Evolutionary conservation across 176 grass and related monocot genomes (phyloP), one percentile per base, ranked within the genome.

Genomic region (Rhynchospora breviuscula): DNA sequence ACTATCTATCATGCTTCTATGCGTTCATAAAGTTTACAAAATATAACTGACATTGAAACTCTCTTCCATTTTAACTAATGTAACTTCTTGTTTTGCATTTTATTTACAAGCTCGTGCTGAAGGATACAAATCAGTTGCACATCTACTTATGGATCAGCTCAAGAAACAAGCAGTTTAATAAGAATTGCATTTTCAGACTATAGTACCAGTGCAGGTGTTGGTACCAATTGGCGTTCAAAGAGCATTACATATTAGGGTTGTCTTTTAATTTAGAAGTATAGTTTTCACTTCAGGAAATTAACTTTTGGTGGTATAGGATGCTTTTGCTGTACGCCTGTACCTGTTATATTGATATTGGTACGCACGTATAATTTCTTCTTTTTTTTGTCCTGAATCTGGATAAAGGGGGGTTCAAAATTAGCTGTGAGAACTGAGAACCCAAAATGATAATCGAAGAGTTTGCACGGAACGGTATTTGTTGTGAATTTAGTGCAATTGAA

Each of bases 121-220:
- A 88, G 94, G 94, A 22, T 94, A 89, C 58, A 81, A 82, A 53
- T 97, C 94, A 10, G 94, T 97, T 19, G 94, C 94, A 0, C 94
- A 97, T 83, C 86, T 97, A 69, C 91, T 97, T 44, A 97, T 97
- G 94, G 94, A 93, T 68, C 84, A 59, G 79, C 89, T 97, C 63
- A 94, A 92, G 87, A 43, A 63, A 64, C n/a, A 67, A 63, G 87
- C 67, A 81, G 63, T 82, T 63, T 10, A 47, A 82, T 65, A 17
- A 65, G 10, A 76, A 18, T 14, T 63, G 22, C 23, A 78, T 78
- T 13, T 0, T 14, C 57, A 78, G 79, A 47, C 31, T 26, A 65
- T 22, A 8, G n/a, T 70, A 33, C 23, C 26, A 23, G 66, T 23
- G 12, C n/a, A 18, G 18, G 49, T 52, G 10, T 52, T 78, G 25